A percentile compares a stretch with the other conserved stretches of the same genome.
Conservation (phyloP, 2,329 filamentous ascomycete genomes). For the Ophiostoma australiae region DNA sequence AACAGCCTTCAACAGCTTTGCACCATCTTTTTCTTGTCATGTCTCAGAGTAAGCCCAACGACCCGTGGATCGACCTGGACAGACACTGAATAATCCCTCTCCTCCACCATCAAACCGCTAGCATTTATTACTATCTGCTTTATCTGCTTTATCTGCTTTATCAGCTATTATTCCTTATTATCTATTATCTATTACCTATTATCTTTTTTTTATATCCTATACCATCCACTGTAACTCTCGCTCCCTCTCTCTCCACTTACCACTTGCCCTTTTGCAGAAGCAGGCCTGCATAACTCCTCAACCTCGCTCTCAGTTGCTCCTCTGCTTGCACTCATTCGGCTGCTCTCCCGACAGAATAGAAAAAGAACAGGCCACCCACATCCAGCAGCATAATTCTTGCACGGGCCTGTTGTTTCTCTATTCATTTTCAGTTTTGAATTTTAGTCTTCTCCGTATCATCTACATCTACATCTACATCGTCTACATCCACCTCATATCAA, state of each 20-base stretch:
- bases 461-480: background rate
- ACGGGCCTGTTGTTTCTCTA: slow-evolving; percentile 4
- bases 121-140: background rate
- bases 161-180: background rate
- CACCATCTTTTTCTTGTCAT: background rate
- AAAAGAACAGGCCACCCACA: slow-evolving; percentile 9
- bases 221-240: background rate
- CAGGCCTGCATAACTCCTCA: background rate
- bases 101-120: background rate
- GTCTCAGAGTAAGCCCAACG: background rate
- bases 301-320: background rate
- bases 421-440: background rate
- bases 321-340: background rate
- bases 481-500: background rate
- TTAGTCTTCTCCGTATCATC: background rate
- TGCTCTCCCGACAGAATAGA: slow-evolving; percentile 13
- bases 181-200: background rate
- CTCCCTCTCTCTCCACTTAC: background rate
- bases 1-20: background rate
- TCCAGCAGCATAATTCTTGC: slow-evolving; percentile 3
- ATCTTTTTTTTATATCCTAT: background rate
- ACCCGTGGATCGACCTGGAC: background rate
- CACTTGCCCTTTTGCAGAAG: slow-evolving; percentile 1
- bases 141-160: background rate
- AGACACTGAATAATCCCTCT: slow-evolving; percentile 6